Evolutionary conservation across 2,329 filamentous ascomycete genomes (phyloP).

Genomic region (Exophiala viscosa): DNA sequence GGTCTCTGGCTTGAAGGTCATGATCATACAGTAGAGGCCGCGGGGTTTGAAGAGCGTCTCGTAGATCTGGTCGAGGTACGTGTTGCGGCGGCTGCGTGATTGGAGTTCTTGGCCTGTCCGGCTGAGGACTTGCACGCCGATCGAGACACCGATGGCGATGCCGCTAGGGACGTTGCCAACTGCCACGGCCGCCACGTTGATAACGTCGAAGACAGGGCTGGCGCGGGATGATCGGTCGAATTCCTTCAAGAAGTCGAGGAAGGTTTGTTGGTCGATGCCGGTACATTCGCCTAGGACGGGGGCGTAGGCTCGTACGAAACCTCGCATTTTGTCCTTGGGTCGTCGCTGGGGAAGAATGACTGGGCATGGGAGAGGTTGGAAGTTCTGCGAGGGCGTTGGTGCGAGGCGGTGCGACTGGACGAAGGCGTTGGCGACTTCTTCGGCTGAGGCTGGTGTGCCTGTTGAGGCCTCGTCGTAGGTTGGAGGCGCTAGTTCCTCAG

Average conservation of each 20-base stretch:
- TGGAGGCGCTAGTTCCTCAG: constrained; percentile 18
- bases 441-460: constrained; percentile 4
- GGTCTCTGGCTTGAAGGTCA: constrained; percentile 50
- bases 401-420: constrained; percentile 7
- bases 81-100: constrained; percentile 42
- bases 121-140: constrained; percentile 18
- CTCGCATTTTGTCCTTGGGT: constrained; percentile 46
- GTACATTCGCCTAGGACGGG: constrained; percentile 43
- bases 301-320: constrained; percentile 54
- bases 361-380: constrained; percentile 35
- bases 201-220: constrained; percentile 24
- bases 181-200: constrained; percentile 25
- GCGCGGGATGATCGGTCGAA: constrained; percentile 36
- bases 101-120: constrained; percentile 19
- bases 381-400: neutral
- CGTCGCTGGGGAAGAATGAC: constrained; percentile 53
- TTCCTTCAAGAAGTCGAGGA: constrained; percentile 48
- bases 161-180: constrained; percentile 22
- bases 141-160: constrained; percentile 23
- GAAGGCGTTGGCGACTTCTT: constrained; percentile 17
- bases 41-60: constrained; percentile 55
- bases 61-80: constrained; percentile 56
- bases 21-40: constrained; percentile 54
- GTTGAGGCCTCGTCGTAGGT: constrained; percentile 12
- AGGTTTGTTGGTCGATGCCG: constrained; percentile 49